phyloP scores from a whole-genome alignment of 2,329 filamentous ascomycete species.

The Emmonsia crescens region DNA sequence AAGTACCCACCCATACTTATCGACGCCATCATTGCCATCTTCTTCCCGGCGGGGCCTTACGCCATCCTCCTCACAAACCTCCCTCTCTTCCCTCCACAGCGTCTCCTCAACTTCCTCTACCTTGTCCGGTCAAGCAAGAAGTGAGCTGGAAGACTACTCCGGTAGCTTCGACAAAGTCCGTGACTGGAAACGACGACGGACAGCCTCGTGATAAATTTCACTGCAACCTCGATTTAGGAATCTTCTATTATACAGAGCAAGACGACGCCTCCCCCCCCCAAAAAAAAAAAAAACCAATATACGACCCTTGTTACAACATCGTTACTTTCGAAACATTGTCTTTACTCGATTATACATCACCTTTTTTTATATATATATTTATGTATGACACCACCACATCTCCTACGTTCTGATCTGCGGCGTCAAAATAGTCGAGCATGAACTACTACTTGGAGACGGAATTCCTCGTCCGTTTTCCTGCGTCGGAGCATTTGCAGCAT shows the following conservation, averaged over 20 bases:
- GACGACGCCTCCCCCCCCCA: too few species aligned
- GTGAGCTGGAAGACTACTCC: conserved; percentile 74
- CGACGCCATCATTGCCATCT: conserved; percentile 15
- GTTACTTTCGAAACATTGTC: neutral
- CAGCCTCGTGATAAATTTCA: conserved; percentile 18
- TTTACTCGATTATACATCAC: neutral
- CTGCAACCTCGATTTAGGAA: neutral
- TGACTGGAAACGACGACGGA: conserved; percentile 32
- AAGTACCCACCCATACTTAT: conserved; percentile 11
- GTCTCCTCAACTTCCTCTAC: conserved; percentile 44
- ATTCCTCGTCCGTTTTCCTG: neutral
- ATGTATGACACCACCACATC: neutral
- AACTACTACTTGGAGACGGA: neutral
- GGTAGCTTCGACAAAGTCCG: conserved; percentile 79
- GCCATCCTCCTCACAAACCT: conserved; percentile 70
- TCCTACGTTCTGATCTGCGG: neutral
- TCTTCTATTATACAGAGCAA: neutral
- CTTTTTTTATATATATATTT: neutral
- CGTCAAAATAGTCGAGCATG: neutral
- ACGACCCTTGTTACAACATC: neutral
- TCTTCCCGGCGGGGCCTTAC: conserved; percentile 13
- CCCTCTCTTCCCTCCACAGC: conserved; percentile 68
- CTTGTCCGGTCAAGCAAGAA: conserved; percentile 65
- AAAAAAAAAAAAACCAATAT: neutral
- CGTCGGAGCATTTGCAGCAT: neutral